Conservation (phyloP, 305 asterid species). For the Fraxinus baroniana region DNA sequence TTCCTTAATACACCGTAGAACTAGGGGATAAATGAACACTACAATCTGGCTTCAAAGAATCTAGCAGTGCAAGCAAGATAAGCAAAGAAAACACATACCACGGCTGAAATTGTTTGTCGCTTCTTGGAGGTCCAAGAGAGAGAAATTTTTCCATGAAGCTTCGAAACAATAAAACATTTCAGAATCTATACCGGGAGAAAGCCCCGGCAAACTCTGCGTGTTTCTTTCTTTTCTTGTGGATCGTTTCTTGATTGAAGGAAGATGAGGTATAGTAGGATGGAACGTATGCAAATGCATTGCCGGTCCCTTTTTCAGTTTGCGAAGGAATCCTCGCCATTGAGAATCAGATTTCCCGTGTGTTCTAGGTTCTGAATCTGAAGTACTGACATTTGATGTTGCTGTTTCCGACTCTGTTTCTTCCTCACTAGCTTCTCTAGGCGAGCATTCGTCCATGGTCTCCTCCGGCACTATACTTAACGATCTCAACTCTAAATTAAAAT, state of each 20-base stretch:
- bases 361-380: slow-evolving; percentile 31
- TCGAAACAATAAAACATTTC: slow-evolving; percentile 67
- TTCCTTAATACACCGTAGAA: not conserved
- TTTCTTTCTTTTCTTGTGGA: slow-evolving; percentile 57
- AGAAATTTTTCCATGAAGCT: slow-evolving; percentile 80
- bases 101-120: slow-evolving; percentile 66
- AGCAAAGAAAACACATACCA: slow-evolving; percentile 30
- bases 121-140: slow-evolving; percentile 62
- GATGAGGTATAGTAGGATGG: slow-evolving; percentile 75
- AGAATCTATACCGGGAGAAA: slow-evolving; percentile 58
- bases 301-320: slow-evolving; percentile 63
- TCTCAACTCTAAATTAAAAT: slow-evolving; percentile 20
- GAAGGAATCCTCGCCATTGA: slow-evolving; percentile 82
- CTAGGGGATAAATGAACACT: not conserved
- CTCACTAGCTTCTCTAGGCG: slow-evolving; percentile 29
- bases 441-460: slow-evolving; percentile 27
- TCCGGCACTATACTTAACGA: slow-evolving; percentile 24
- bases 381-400: slow-evolving; percentile 32
- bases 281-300: slow-evolving; percentile 50
- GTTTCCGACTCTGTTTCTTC: slow-evolving; percentile 32
- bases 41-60: not conserved
- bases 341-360: slow-evolving; percentile 39
- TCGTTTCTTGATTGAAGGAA: slow-evolving; percentile 71
- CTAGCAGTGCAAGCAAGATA: not conserved
- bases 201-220: slow-evolving; percentile 54